Percentiles rank a stretch among this genome's conserved stretches.
Evolutionary conservation across 2,329 filamentous ascomycete genomes (phyloP).

Genomic region (Mollisiaceae sp.): DNA sequence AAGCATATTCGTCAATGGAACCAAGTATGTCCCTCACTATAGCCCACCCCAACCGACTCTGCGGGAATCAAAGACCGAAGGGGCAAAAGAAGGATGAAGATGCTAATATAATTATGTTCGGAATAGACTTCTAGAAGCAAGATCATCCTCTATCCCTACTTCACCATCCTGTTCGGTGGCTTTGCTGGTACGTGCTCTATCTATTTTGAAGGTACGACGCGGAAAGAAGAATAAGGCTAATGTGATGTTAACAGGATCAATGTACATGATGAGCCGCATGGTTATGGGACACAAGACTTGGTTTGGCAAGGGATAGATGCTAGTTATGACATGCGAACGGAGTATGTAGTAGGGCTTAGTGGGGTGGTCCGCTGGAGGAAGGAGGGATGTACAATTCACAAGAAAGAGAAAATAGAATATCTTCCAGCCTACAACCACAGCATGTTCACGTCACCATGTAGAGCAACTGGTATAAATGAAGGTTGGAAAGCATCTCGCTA

Average conservation of each 20-base stretch:
- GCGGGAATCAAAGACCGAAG: neutral
- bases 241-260: constrained; percentile 43
- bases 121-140: constrained; percentile 67
- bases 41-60: no score
- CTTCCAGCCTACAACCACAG: neutral
- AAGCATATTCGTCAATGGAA: constrained; percentile 73
- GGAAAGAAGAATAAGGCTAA: constrained; percentile 7
- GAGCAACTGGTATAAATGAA: neutral
- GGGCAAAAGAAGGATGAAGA: neutral
- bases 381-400: constrained; percentile 2
- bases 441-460: neutral
- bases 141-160: constrained; percentile 71
- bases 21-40: constrained; percentile 67
- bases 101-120: constrained; percentile 1
- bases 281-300: constrained; percentile 80
- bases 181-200: constrained; percentile 60
- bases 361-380: neutral
- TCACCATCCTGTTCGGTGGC: constrained; percentile 65
- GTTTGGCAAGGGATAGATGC: constrained; percentile 61
- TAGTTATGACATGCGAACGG: neutral
- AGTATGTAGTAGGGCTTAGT: neutral
- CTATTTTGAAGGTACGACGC: neutral
- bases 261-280: constrained; percentile 79
- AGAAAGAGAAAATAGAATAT: constrained; percentile 15
- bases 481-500: neutral